phyloP scores from a whole-genome alignment of 495 filamentous ascomycete species.

The Coniosporium apollinis region DNA sequence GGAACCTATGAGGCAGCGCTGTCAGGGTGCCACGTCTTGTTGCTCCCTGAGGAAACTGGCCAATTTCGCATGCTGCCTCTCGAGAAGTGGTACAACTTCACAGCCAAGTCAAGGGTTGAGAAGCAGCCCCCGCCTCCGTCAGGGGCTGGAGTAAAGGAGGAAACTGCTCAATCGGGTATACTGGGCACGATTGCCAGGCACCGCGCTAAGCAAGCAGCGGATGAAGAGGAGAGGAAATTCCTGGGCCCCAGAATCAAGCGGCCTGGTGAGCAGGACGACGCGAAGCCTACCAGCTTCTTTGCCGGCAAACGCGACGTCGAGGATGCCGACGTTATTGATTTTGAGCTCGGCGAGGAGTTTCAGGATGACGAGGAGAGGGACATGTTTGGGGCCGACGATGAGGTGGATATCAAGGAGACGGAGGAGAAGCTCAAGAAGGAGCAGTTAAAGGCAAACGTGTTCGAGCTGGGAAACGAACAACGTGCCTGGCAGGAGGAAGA shows the following conservation, averaged over 20 bases:
- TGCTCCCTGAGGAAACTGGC: slow-evolving; percentile 47
- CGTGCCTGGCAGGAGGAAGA: slow-evolving; percentile 74
- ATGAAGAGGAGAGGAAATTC: slow-evolving; percentile 29
- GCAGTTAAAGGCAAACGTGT: slow-evolving; percentile 71
- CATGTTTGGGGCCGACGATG: slow-evolving; percentile 65
- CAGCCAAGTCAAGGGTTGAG: slow-evolving; percentile 32
- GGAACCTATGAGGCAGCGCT: slow-evolving; percentile 76
- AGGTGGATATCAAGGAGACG: slow-evolving; percentile 65
- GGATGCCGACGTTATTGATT: slow-evolving; percentile 32
- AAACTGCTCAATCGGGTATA: too few species aligned
- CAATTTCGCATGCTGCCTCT: slow-evolving; percentile 76
- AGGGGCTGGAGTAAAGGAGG: slow-evolving; percentile 70
- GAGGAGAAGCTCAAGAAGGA: slow-evolving; percentile 75
- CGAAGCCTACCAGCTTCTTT: too few species aligned
- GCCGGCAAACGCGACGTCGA: too few species aligned
- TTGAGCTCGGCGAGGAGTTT: slow-evolving; percentile 32
- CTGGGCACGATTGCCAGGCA: too few species aligned
- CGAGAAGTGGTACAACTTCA: slow-evolving; percentile 92
- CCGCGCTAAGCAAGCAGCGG: slow-evolving; percentile 37
- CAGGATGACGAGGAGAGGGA: slow-evolving; percentile 80
- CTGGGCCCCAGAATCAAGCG: slow-evolving; percentile 31
- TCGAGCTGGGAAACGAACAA: slow-evolving; percentile 49
- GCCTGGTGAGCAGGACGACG: slow-evolving; percentile 34
- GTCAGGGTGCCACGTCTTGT: slow-evolving; percentile 59
- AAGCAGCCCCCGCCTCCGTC: slow-evolving; percentile 65